A percentile compares a stretch with the other conserved stretches of the same genome.
phyloP scores from a whole-genome alignment of 225 moss, liverwort and hornwort species.

The Physcomitrium patens region DNA sequence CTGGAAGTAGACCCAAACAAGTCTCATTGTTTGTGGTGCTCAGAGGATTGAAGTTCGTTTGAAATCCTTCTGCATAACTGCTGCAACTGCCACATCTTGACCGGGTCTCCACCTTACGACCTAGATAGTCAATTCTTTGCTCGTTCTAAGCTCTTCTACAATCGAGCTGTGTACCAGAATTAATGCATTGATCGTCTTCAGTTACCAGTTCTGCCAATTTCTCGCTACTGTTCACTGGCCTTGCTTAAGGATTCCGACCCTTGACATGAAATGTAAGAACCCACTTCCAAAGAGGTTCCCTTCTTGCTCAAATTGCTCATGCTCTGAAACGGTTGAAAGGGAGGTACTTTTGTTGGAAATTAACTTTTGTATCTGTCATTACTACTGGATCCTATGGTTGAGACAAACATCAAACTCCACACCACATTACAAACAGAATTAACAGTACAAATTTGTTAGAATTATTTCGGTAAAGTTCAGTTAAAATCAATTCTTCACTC shows the following conservation, averaged over 20 bases:
- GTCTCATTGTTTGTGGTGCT: background rate
- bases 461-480: too few species aligned
- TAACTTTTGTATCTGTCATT: too few species aligned
- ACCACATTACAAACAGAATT: too few species aligned
- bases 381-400: too few species aligned
- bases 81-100: background rate
- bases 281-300: background rate
- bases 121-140: background rate
- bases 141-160: background rate
- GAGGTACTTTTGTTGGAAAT: too few species aligned
- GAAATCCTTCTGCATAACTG: too few species aligned
- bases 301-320: conserved; percentile 1
- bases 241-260: background rate
- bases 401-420: too few species aligned
- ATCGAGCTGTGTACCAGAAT: background rate
- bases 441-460: too few species aligned
- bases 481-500: too few species aligned
- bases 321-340: conserved; percentile 24
- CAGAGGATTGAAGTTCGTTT: background rate
- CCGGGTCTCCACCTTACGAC: background rate
- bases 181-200: too few species aligned
- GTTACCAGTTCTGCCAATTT: background rate
- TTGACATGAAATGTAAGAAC: background rate
- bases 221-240: background rate
- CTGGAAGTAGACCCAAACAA: background rate